Percentiles rank a stretch among this genome's conserved stretches.
These are phyloP conservation scores for Wickerhamomyces chambardii DNA, from an alignment of 805 yeast genomes.

Conservation along the genomic window DNA sequence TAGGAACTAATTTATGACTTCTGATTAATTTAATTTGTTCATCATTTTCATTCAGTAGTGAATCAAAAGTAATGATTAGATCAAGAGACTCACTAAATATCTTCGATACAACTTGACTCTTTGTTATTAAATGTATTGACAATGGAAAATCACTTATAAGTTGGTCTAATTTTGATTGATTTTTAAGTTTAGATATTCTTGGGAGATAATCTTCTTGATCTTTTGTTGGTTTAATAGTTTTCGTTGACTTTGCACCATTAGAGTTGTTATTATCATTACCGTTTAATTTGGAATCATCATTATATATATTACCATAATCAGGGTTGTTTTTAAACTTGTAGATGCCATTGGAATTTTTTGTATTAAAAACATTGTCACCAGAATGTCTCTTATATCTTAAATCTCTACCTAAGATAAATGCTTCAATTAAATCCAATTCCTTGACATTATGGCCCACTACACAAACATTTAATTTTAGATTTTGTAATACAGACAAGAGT, in stretches of 20 bases:
- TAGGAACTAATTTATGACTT: constrained; percentile 23
- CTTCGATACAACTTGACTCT: no score
- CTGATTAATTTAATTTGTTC: constrained; percentile 20
- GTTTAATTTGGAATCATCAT: background rate
- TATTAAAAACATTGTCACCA: constrained; percentile 37
- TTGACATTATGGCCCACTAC: constrained; percentile 54
- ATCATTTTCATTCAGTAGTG: constrained; percentile 22
- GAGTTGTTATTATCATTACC: background rate
- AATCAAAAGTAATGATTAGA: constrained; percentile 40
- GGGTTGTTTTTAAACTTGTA: background rate
- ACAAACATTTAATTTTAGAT: constrained; percentile 20
- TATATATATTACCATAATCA: background rate
- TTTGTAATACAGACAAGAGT: constrained; percentile 20
- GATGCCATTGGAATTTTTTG: constrained; percentile 1
- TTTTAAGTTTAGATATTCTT: no score
- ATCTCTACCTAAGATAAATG: constrained; percentile 63
- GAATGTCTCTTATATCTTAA: constrained; percentile 60
- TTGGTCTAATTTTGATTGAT: no score
- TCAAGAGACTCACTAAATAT: constrained; percentile 18
- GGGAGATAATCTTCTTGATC: constrained; percentile 10
- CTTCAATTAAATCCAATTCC: constrained; percentile 74
- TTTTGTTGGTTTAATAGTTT: constrained; percentile 19
- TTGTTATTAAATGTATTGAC: constrained; percentile 31
- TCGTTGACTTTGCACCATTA: constrained; percentile 11
- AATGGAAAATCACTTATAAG: constrained; percentile 16